Conservation (phyloP, 2,329 filamentous ascomycete genomes). For the Amauroascus verrucosus region DNA sequence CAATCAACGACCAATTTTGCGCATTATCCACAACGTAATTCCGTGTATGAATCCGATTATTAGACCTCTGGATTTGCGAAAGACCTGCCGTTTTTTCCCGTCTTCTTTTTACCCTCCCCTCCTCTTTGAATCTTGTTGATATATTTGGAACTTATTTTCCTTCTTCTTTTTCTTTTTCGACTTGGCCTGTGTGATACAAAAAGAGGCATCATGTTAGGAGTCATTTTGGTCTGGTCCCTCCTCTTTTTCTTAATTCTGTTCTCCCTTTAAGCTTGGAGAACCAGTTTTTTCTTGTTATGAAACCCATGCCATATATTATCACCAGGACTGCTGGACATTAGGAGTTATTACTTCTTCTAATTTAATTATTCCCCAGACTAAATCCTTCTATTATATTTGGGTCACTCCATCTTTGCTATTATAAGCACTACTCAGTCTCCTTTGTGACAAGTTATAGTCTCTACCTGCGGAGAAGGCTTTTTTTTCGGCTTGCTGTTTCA, state of each 20-base stretch:
- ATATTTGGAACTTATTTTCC: background rate
- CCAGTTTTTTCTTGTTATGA: background rate
- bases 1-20: slow-evolving; percentile 20
- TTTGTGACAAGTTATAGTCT: background rate
- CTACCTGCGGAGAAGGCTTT: no score
- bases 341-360: slow-evolving; percentile 2
- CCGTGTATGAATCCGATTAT: slow-evolving; percentile 31
- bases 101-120: background rate
- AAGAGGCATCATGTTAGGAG: slow-evolving; percentile 5
- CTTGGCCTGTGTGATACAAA: background rate
- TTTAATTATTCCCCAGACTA: background rate
- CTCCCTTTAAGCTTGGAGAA: background rate
- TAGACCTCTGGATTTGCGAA: slow-evolving; percentile 16
- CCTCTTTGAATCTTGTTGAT: background rate
- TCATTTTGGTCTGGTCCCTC: background rate
- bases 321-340: background rate
- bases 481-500: no score
- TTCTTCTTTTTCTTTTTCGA: slow-evolving; percentile 1
- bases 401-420: background rate
- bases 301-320: background rate
- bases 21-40: slow-evolving; percentile 23
- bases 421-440: background rate
- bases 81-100: background rate
- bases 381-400: background rate
- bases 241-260: background rate